Evolutionary conservation across 1,139 yeast species (phyloP).

Genomic region (Eremothecium cymbalariae): DNA sequence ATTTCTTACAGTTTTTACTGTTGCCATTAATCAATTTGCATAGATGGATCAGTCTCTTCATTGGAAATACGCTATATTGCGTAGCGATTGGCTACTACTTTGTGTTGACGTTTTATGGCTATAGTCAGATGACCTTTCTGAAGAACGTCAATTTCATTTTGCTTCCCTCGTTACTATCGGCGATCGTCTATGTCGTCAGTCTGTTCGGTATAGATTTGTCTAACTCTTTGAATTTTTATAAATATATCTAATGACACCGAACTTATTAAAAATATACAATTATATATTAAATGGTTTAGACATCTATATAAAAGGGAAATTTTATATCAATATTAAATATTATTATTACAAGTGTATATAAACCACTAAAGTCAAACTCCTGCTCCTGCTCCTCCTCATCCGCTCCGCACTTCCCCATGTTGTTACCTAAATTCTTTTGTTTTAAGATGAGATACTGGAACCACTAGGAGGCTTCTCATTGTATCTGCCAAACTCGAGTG

Average conservation of each 20-base stretch:
- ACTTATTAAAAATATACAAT: no score
- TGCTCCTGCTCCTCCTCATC: no score
- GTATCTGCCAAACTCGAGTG: no score
- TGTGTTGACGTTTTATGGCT: constrained; percentile 78
- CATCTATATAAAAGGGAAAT: no score
- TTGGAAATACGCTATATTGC: constrained; percentile 74
- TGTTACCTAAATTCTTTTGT: no score
- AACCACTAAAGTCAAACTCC: no score
- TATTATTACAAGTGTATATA: no score
- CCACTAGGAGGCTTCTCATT: no score
- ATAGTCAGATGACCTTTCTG: constrained; percentile 73
- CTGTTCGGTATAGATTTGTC: constrained; percentile 52
- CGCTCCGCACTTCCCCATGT: no score
- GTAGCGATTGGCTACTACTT: constrained; percentile 67
- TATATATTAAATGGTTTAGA: no score
- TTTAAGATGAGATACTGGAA: no score
- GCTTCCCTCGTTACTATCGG: constrained; percentile 51
- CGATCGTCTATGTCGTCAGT: constrained; percentile 49
- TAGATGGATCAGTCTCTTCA: constrained; percentile 53
- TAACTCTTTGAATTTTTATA: constrained; percentile 21
- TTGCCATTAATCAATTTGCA: constrained; percentile 62
- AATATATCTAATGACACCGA: constrained; percentile 1
- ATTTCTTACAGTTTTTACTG: constrained; percentile 66
- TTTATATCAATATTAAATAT: no score
- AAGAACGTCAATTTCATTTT: constrained; percentile 51